Base-by-base conservation (phyloP, 176 grass and related monocot species). In the Canna indica region DNA sequence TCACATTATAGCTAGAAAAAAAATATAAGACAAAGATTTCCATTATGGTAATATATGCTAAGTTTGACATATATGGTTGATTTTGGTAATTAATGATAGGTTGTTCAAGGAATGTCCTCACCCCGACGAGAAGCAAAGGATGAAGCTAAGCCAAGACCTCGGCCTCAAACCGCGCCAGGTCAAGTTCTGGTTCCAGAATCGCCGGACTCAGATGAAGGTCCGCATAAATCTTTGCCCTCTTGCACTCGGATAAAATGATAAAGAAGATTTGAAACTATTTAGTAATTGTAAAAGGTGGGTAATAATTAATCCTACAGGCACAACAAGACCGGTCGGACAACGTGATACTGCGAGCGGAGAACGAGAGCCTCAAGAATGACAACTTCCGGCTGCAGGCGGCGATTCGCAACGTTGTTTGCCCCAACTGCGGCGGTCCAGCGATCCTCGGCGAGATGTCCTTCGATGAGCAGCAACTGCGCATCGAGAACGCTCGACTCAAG, bases 181-280 rank as follows among this genome's bases (percentile, higher is more conserved):
- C 30, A 99, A 99, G 80, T 99, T 99, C 84, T 99, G 95, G 95
- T 99, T 99, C 84, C 95, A 99, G 67, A 99, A 99, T 73, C 86
- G 95, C 14, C 95, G 95, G 52, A 99, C 95, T 16, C 95, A 99
- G 76, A 87, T 90, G 86, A 99, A 86, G 76, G 84, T 86, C 65
- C 17, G 32, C n/a, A n/a, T n/a, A n/a, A n/a, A n/a, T n/a, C n/a
- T n/a, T n/a, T n/a, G n/a, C n/a, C n/a, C n/a, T n/a, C n/a, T n/a
- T n/a, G n/a, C n/a, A n/a, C n/a, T n/a, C n/a, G n/a, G n/a, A n/a
- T n/a, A n/a, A n/a, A n/a, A n/a, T n/a, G n/a, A n/a, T n/a, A n/a
- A n/a, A n/a, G n/a, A n/a, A n/a, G n/a, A n/a, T n/a, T n/a, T n/a
- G n/a, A n/a, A n/a, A n/a, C n/a, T n/a, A n/a, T n/a, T n/a, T n/a